Percentiles rank a stretch among this genome's conserved stretches.
Conservation (phyloP, 2,329 filamentous ascomycete species). For the Pseudonectria buxi region DNA sequence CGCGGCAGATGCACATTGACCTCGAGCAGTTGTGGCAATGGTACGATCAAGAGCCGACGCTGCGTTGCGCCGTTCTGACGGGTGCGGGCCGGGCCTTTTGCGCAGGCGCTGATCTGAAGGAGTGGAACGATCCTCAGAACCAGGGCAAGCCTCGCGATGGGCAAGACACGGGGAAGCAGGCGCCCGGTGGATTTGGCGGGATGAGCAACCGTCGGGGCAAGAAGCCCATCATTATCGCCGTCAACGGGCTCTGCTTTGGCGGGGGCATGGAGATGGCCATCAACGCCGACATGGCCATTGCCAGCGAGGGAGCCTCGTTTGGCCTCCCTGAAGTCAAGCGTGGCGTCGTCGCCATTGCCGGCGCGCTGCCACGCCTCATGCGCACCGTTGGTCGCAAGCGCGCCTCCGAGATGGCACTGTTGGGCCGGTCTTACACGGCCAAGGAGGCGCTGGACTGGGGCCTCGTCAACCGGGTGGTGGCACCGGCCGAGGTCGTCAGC, state of each 20-base stretch:
- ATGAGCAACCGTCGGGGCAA: constrained; percentile 57
- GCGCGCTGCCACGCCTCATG: constrained; percentile 59
- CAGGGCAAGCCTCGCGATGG: constrained; percentile 3
- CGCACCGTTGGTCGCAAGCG: constrained; percentile 58
- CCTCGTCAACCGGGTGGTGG: constrained; percentile 60
- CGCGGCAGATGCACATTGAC: constrained; percentile 39
- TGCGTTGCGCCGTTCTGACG: constrained; percentile 57
- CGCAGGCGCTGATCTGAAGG: constrained; percentile 60
- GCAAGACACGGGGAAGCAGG: constrained; percentile 38
- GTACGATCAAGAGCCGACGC: constrained; percentile 54
- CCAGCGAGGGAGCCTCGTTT: constrained; percentile 49
- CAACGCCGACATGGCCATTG: constrained; percentile 65
- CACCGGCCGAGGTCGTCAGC: constrained; percentile 39
- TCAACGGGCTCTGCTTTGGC: constrained; percentile 66
- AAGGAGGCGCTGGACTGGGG: constrained; percentile 58
- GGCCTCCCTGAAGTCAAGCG: constrained; percentile 63
- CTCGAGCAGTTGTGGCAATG: constrained; percentile 47
- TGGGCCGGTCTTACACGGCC: constrained; percentile 54
- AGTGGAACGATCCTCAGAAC: constrained; percentile 46
- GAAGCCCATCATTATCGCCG: constrained; percentile 68
- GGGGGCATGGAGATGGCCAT: constrained; percentile 69
- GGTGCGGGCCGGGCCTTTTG: constrained; percentile 59
- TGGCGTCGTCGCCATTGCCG: constrained; percentile 63
- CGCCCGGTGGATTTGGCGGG: constrained; percentile 49
- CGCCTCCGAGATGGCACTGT: constrained; percentile 64